Base-by-base conservation (phyloP, 192 early-diverging fungal genomes). In the Geranomyces michiganensis region DNA sequence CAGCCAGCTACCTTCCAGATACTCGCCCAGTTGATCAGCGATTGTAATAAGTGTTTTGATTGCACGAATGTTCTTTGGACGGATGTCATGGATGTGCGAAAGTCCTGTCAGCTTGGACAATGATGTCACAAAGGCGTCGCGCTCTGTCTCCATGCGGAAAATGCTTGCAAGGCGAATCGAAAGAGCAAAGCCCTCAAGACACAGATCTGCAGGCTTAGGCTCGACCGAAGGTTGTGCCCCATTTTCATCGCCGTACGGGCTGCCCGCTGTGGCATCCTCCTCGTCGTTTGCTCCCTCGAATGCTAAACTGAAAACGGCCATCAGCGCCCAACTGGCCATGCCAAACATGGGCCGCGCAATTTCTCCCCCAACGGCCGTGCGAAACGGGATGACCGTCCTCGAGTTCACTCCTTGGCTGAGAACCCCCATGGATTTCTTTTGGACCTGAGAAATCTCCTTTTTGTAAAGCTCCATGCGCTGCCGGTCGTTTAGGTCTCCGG, bases 121-220 rank as follows among this genome's bases (percentile, higher is more conserved):
- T 12, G 93, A 93, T 17, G 92, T 92, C 17, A 96, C 92, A 85
- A 96, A 96, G 8, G 96, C 93, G 69, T 94, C 88, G 14, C 93
- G 81, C 77, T 96, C 94, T 43, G 95, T 85, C 58, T 94, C 90
- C 87, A 97, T 87, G 59, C 91, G 88, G 83, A 96, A 97, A 4
- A 90, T 76, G 65, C 91, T 88, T 5, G 93, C 80, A 55, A 96
- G 77, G 27, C 88, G 90, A 67, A 97, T 95, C 0, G 90, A 88
- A 36, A 85, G 78, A 45, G 91, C 88, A 72, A 96, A 92, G 0
- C 93, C 94, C 1, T 89, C 80, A 24, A 97, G 77, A 56, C 91
- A 92, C 21, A 93, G 76, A 15, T 86, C 82, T 0, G 89, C 82
- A 6, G 79, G 56, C 51, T 76, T 77, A n/a, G 83, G 73, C 45